Conservation (phyloP, 2,329 filamentous ascomycete genomes). For the Aspergillus awamori region DNA sequence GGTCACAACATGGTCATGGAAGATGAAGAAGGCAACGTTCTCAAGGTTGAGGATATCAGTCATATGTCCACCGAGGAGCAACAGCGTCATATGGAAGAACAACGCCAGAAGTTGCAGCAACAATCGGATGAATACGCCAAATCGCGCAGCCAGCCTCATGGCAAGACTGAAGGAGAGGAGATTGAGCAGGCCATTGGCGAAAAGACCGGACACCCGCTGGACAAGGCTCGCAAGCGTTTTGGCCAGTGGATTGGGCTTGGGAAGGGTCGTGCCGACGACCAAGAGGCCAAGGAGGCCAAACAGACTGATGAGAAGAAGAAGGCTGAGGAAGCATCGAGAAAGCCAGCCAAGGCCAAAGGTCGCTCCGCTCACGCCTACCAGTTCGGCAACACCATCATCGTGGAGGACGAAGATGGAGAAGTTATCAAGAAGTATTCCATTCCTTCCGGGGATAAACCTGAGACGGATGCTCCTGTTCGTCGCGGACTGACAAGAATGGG, state of each 20-base stretch:
- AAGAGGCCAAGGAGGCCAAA: slow-evolving; percentile 31
- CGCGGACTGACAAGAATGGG: slow-evolving; percentile 62
- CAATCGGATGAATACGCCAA: slow-evolving; percentile 49
- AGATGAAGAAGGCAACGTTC: slow-evolving; percentile 82
- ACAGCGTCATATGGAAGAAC: slow-evolving; percentile 58
- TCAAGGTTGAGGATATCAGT: slow-evolving; percentile 63
- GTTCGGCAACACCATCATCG: slow-evolving; percentile 71
- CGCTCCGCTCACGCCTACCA: slow-evolving; percentile 68
- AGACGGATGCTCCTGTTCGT: slow-evolving; percentile 47
- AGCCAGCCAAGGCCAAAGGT: slow-evolving; percentile 35
- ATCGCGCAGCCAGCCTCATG: slow-evolving; percentile 47
- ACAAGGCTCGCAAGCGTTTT: slow-evolving; percentile 51
- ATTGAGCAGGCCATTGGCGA: slow-evolving; percentile 42
- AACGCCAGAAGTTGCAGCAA: slow-evolving; percentile 57
- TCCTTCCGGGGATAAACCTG: slow-evolving; percentile 42
- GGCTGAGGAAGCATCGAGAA: slow-evolving; percentile 23
- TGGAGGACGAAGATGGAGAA: slow-evolving; percentile 69
- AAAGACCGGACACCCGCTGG: slow-evolving; percentile 36
- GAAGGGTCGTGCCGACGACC: slow-evolving; percentile 33
- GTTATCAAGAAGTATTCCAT: slow-evolving; percentile 71
- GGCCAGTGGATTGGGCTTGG: slow-evolving; percentile 49
- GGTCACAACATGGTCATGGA: slow-evolving; percentile 79
- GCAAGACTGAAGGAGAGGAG: slow-evolving; percentile 50
- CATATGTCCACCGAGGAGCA: slow-evolving; percentile 59
- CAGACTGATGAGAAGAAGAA: slow-evolving; percentile 23